These are phyloP conservation scores for Malus sylvestris DNA, from an alignment of 306 rosid genomes.

Conservation along the genomic window DNA sequence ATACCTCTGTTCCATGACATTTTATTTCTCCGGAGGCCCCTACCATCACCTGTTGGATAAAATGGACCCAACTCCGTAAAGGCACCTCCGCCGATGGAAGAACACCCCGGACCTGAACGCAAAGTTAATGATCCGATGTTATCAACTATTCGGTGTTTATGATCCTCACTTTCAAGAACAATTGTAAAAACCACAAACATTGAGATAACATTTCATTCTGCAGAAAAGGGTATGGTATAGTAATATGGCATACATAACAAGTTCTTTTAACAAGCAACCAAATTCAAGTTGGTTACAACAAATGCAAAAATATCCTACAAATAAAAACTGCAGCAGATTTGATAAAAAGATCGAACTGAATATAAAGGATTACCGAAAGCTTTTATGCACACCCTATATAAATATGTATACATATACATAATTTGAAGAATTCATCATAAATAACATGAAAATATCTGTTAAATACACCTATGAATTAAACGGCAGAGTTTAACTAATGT, in stretches of 20 bases:
- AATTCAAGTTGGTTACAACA: background rate
- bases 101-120: background rate
- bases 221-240: background rate
- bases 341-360: background rate
- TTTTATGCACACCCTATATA: too few relatives aligned
- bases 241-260: background rate
- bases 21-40: slow-evolving; percentile 59
- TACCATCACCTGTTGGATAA: slow-evolving; percentile 68
- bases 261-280: background rate
- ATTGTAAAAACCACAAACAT: background rate
- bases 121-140: background rate
- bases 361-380: background rate
- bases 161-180: background rate
- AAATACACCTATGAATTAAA: background rate
- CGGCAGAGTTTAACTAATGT: background rate
- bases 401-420: too few relatives aligned
- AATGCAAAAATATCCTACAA: background rate
- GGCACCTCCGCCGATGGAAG: background rate
- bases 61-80: slow-evolving; percentile 83
- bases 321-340: too few relatives aligned
- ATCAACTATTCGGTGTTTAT: background rate
- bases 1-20: slow-evolving; percentile 85
- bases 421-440: background rate
- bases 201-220: background rate
- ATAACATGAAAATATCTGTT: background rate